These are phyloP conservation scores for Clonostachys sp. DNA, from an alignment of 2,329 filamentous ascomycete genomes.

Conservation along the genomic window DNA sequence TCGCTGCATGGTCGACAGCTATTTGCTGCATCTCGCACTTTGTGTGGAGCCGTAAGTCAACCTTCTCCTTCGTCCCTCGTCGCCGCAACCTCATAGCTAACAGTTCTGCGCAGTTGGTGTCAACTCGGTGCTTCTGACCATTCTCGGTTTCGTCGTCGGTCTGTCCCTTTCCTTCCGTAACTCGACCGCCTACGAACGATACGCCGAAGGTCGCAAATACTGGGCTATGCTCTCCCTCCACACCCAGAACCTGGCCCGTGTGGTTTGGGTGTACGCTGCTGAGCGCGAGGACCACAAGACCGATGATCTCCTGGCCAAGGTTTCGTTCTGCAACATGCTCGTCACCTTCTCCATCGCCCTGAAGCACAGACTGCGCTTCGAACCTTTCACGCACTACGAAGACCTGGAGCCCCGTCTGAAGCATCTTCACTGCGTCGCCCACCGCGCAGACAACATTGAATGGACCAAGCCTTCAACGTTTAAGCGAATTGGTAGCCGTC, in stretches of 20 bases:
- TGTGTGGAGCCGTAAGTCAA: conserved; percentile 9
- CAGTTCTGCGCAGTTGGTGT: conserved; percentile 13
- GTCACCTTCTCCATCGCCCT: conserved; percentile 71
- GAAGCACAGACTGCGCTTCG: conserved; percentile 80
- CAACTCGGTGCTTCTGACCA: conserved; percentile 55
- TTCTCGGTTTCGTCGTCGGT: conserved; percentile 79
- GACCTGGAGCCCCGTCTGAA: conserved; percentile 67
- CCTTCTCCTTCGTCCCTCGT: too few species aligned
- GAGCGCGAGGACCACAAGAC: conserved; percentile 41
- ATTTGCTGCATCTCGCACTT: conserved; percentile 48
- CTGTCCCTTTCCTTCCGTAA: conserved; percentile 72
- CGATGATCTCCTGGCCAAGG: conserved; percentile 65
- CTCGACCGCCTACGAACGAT: conserved; percentile 73
- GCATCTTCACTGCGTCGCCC: conserved; percentile 73
- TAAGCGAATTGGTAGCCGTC: conserved; percentile 65
- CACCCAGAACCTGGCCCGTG: conserved; percentile 63
- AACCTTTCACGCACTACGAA: conserved; percentile 73
- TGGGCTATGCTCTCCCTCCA: conserved; percentile 60
- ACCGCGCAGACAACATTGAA: conserved; percentile 25
- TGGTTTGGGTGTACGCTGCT: conserved; percentile 79
- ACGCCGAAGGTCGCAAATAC: conserved; percentile 58
- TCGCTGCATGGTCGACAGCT: conserved; percentile 60
- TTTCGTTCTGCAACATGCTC: conserved; percentile 69
- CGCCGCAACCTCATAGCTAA: too few species aligned
- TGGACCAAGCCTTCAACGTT: conserved; percentile 43